These are phyloP conservation scores for Daphne laureola DNA, from an alignment of 441 rosid species.

Conservation along the genomic window DNA sequence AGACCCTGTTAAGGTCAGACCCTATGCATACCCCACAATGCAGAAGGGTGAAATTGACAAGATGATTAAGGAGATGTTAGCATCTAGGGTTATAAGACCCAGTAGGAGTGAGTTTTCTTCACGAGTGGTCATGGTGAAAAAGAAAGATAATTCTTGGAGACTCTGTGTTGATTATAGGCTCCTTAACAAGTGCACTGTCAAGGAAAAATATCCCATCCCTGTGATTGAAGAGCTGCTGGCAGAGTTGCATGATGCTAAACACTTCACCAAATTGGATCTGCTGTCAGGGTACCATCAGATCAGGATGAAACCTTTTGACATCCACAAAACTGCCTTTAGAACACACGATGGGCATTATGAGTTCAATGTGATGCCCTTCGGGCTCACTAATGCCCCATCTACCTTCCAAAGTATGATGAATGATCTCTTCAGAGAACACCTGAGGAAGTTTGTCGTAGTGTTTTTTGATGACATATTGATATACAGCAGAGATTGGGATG, in stretches of 20 bases:
- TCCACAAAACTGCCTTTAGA: neutral
- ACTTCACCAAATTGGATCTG: neutral
- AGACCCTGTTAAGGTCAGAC: neutral
- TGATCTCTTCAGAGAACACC: neutral
- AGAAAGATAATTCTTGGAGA: conserved; percentile 7
- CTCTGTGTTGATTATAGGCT: neutral
- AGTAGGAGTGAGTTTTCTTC: conserved; percentile 8
- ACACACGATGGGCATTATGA: neutral
- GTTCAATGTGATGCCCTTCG: neutral
- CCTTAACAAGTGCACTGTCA: conserved; percentile 2
- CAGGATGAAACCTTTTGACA: neutral
- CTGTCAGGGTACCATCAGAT: neutral
- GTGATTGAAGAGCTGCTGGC: neutral
- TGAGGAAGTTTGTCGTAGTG: neutral
- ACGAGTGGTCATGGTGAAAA: conserved; percentile 9
- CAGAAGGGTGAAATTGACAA: neutral
- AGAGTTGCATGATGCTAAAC: neutral
- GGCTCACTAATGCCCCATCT: neutral
- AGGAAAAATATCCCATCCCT: conserved; percentile 1
- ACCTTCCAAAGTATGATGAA: neutral
- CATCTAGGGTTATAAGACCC: neutral
- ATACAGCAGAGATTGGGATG: neutral
- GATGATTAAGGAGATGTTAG: conserved; percentile 1
- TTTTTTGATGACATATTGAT: conserved; percentile 1
- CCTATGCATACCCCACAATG: neutral